Evolutionary conservation across 805 yeast genomes (phyloP), one percentile per base, ranked within the genome.

Genomic region (baker's yeast (Saccharomyces cerevisiae)): DNA sequence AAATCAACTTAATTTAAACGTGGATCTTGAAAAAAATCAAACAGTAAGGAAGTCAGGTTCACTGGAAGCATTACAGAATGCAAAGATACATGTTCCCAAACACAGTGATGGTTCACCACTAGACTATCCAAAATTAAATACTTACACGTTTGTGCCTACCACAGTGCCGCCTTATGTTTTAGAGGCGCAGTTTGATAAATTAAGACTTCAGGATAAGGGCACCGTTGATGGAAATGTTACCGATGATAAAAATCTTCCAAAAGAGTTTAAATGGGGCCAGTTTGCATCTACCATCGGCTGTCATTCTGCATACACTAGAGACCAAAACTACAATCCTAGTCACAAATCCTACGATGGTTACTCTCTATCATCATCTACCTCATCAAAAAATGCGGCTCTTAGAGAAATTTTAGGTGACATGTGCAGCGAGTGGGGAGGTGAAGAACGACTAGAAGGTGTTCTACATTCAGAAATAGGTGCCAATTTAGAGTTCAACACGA

Each of bases 361-460:
- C 14, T 43, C 55, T 3, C 17, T 28, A 8, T 27, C 13, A 11
- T 49, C 46, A 6, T 17, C 8, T 14, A 28, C 30, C 11, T 48
- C 54, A 22, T 21, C 49, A 14, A 61, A 55, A 43, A 55, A 55
- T 13, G 53, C 53, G 21, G 58, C 61, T 28, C 49, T 55, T 48
- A 52, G 59, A 30, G 66, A 64, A 21, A 56, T 60, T 53, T 70
- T 72, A 31, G 71, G 74, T 3, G 78, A 77, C 53, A 67, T 82
- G 51, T 74, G 77, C 47, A 77, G 78, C 1, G 71, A 76, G 22
- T 87, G 94, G 94, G 83, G 84, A 36, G 95, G 95, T 43, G 88
- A 79, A 54, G 79, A 79, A 53, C 69, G 90, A 55, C 72, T 87
- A 57, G 77, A 78, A 53, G 73, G 71, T 48, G 79, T 83, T 29